Percentiles rank a stretch among this genome's conserved stretches.
Evolutionary conservation across 2,329 filamentous ascomycete genomes (phyloP).

Genomic region (Nectriaceae sp.): DNA sequence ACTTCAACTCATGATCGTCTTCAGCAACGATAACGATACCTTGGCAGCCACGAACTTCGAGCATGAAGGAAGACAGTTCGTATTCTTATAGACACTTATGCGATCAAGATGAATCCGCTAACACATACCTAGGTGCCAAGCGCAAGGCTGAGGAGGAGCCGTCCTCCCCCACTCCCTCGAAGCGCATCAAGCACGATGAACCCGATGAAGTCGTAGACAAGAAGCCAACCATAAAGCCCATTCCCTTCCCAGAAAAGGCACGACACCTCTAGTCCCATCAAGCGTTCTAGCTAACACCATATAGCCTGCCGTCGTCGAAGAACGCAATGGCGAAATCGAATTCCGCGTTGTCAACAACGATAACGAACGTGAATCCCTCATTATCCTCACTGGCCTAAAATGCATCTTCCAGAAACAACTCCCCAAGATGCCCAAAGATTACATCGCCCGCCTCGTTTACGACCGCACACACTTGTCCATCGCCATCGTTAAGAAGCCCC

Average conservation of each 20-base stretch:
- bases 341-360: slow-evolving; percentile 99
- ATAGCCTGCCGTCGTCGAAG: slow-evolving; percentile 86
- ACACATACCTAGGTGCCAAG: slow-evolving; percentile 54
- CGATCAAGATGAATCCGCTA: neutral
- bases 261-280: slow-evolving; percentile 12
- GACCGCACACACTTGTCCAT: slow-evolving; percentile 95
- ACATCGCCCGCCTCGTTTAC: slow-evolving; percentile 96
- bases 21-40: slow-evolving; percentile 16
- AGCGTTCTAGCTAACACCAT: neutral
- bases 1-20: slow-evolving; percentile 11
- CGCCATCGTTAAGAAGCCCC: slow-evolving; percentile 93
- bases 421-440: slow-evolving; percentile 99
- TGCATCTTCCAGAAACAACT: slow-evolving; percentile 98
- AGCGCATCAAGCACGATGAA: slow-evolving; percentile 61
- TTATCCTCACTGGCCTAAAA: slow-evolving; percentile 93
- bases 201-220: slow-evolving; percentile 40
- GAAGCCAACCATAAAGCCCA: slow-evolving; percentile 60
- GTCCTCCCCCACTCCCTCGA: slow-evolving; percentile 60
- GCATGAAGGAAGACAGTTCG: slow-evolving; percentile 31
- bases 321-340: slow-evolving; percentile 91
- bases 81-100: neutral
- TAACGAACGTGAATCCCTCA: slow-evolving; percentile 80
- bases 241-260: slow-evolving; percentile 89
- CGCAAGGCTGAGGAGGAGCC: slow-evolving; percentile 73
- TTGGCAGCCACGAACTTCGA: neutral